A percentile compares a stretch with the other conserved stretches of the same genome.
Evolutionary conservation across 352 stramenopile species (phyloP).

Genomic region (Globisporangium cylindrosporum): DNA sequence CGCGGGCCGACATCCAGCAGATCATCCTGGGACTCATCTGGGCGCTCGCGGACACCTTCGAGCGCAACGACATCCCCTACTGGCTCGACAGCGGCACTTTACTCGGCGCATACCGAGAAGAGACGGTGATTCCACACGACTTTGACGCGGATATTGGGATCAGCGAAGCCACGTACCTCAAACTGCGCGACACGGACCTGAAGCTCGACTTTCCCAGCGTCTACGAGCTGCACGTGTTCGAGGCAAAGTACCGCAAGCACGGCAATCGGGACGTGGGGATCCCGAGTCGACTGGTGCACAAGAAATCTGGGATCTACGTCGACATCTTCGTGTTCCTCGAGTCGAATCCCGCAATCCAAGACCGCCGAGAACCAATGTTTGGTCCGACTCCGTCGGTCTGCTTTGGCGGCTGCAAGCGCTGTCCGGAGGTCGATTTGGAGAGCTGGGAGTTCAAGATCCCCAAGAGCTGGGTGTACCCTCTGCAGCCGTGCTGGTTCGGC

Average conservation of each 20-base stretch:
- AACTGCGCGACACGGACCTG: conserved; percentile 13
- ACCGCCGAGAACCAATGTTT: background rate
- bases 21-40: conserved; percentile 25
- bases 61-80: conserved; percentile 22
- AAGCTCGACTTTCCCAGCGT: conserved; percentile 17
- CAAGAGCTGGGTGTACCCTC: conserved; percentile 29
- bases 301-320: conserved; percentile 22
- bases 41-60: conserved; percentile 18
- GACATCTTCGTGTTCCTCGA: conserved; percentile 31
- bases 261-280: conserved; percentile 20
- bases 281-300: conserved; percentile 25
- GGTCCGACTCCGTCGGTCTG: background rate
- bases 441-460: conserved; percentile 19
- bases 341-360: background rate
- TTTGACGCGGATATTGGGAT: conserved; percentile 28
- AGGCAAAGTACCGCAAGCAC: conserved; percentile 15
- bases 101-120: conserved; percentile 25
- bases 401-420: conserved; percentile 19
- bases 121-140: conserved; percentile 27
- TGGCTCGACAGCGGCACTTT: conserved; percentile 32
- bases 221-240: conserved; percentile 22
- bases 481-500: conserved; percentile 24
- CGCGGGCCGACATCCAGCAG: conserved; percentile 21
- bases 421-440: background rate
- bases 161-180: conserved; percentile 1